Evolutionary conservation across 2,329 filamentous ascomycete species (phyloP).

Genomic region (Penicillium digitatum): DNA sequence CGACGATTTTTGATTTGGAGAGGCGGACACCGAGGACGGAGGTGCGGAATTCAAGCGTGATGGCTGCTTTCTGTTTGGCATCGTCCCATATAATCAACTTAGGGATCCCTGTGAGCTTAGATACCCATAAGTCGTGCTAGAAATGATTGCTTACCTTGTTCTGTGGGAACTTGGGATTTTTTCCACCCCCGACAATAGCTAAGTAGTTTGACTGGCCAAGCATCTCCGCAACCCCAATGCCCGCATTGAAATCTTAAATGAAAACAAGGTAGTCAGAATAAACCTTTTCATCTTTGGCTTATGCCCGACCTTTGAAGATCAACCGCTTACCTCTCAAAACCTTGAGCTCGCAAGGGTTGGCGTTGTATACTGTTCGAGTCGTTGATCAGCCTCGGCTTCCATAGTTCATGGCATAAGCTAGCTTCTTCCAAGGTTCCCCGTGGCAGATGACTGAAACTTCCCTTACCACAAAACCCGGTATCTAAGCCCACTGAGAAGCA

Average conservation of each 20-base stretch:
- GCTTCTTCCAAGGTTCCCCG: background rate
- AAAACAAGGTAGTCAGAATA: background rate
- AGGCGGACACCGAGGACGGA: slow-evolving; percentile 76
- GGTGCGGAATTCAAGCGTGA: slow-evolving; percentile 74
- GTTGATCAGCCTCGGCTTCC: slow-evolving; percentile 16
- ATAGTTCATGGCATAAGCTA: background rate
- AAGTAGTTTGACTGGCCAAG: slow-evolving; percentile 82
- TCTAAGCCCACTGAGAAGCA: slow-evolving; percentile 86
- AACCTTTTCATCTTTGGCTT: background rate
- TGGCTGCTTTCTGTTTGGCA: slow-evolving; percentile 67
- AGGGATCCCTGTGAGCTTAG: background rate
- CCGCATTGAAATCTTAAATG: slow-evolving; percentile 68
- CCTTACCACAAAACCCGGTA: slow-evolving; percentile 76
- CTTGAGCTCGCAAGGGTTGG: slow-evolving; percentile 67
- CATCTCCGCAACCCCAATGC: slow-evolving; percentile 80
- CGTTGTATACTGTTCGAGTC: slow-evolving; percentile 61
- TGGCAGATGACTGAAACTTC: background rate
- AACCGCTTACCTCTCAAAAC: slow-evolving; percentile 52
- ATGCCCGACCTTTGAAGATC: background rate
- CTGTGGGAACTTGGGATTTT: slow-evolving; percentile 76
- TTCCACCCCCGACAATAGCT: slow-evolving; percentile 83
- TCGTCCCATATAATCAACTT: slow-evolving; percentile 87
- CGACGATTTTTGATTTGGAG: slow-evolving; percentile 69
- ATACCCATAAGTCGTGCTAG: background rate
- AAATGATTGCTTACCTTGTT: slow-evolving; percentile 61